Conservation (phyloP, 2,329 filamentous ascomycete genomes). For the Fusarium buharicum region DNA sequence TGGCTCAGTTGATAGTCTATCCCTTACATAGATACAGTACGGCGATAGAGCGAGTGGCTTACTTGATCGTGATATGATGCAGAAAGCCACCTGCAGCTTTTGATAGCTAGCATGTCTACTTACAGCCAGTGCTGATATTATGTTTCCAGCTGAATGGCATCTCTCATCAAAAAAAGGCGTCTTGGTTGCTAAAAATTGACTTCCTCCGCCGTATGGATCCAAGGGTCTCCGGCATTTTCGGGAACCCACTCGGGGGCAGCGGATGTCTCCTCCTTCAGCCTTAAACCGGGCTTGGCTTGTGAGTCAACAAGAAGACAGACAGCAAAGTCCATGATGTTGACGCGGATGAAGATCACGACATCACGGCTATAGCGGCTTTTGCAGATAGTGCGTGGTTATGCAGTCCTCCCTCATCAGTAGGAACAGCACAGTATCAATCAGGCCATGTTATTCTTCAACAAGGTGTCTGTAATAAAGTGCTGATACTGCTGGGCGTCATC, state of each 20-base stretch:
- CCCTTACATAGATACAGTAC: not conserved
- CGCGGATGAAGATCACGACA: too few relatives aligned
- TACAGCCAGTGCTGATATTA: not conserved
- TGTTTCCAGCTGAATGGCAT: not conserved
- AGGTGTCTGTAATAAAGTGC: too few relatives aligned
- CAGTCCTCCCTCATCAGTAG: too few relatives aligned
- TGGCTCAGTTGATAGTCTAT: not conserved
- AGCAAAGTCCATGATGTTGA: not conserved
- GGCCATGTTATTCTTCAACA: too few relatives aligned
- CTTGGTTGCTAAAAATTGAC: not conserved
- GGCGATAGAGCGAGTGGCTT: not conserved
- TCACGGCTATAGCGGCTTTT: conserved; percentile 8
- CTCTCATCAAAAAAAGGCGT: not conserved
- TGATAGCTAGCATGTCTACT: not conserved
- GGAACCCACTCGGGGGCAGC: conserved; percentile 1
- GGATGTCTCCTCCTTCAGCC: conserved; percentile 6
- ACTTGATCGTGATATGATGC: not conserved
- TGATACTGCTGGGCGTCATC: too few relatives aligned
- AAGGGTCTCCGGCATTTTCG: not conserved
- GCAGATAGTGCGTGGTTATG: too few relatives aligned
- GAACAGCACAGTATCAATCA: too few relatives aligned
- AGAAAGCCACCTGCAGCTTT: too few relatives aligned
- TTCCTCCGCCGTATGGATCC: conserved; percentile 6
- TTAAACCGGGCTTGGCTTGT: conserved; percentile 7
- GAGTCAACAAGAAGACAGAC: not conserved